Percentiles rank a stretch among this genome's conserved stretches.
phyloP scores from a whole-genome alignment of 2,329 filamentous ascomycete genomes.

The Penicillium sp. region DNA sequence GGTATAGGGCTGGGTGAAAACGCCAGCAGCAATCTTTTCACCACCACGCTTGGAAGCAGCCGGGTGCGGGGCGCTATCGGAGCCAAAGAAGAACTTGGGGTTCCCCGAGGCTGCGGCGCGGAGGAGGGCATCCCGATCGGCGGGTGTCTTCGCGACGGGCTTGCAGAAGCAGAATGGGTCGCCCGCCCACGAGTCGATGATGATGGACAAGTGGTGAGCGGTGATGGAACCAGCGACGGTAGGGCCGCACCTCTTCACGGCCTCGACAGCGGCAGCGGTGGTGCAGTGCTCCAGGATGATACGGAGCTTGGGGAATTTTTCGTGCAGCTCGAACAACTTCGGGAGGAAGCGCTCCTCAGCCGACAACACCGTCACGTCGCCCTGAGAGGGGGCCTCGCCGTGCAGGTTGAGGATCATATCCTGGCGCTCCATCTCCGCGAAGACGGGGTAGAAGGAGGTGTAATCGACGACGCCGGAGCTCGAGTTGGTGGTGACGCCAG shows the following conservation, averaged over 20 bases:
- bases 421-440: slow-evolving; percentile 85
- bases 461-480: slow-evolving; percentile 53
- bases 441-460: slow-evolving; percentile 61
- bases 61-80: slow-evolving; percentile 73
- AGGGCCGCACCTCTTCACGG: slow-evolving; percentile 75
- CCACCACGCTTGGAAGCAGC: slow-evolving; percentile 59
- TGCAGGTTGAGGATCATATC: slow-evolving; percentile 90
- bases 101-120: slow-evolving; percentile 60
- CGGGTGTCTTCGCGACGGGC: slow-evolving; percentile 72
- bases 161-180: slow-evolving; percentile 82
- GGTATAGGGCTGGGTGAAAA: slow-evolving; percentile 66
- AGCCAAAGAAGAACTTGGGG: slow-evolving; percentile 69
- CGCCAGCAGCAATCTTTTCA: slow-evolving; percentile 58
- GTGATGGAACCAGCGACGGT: slow-evolving; percentile 75
- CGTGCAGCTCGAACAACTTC: slow-evolving; percentile 73
- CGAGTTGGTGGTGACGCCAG: slow-evolving; percentile 63
- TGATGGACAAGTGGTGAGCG: slow-evolving; percentile 82
- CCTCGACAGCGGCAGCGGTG: slow-evolving; percentile 77
- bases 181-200: slow-evolving; percentile 73
- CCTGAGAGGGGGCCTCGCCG: slow-evolving; percentile 63
- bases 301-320: slow-evolving; percentile 66
- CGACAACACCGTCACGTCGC: slow-evolving; percentile 63
- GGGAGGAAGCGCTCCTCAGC: slow-evolving; percentile 81
- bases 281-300: slow-evolving; percentile 82
- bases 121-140: slow-evolving; percentile 73